Base-by-base conservation (phyloP, 257 asterid genomes). In the Capsicum pubescens region DNA sequence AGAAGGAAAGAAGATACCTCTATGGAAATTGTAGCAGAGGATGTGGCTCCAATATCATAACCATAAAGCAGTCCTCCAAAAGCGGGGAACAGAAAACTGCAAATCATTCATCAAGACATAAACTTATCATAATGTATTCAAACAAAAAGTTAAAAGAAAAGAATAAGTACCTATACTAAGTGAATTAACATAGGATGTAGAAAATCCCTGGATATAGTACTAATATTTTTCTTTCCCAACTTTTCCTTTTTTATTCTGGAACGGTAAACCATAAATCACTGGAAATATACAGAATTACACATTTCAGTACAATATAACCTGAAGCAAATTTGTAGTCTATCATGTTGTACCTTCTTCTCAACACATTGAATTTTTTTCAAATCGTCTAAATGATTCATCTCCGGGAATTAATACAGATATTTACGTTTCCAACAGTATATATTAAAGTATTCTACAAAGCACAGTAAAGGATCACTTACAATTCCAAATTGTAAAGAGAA, bases 11-110 rank as follows among this genome's bases (percentile, higher is more conserved):
- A 64, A 50, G 21, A 16, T 87, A 97, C 99, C 99, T 93, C 90
- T 44, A 97, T 88, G 88, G 96, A 93, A 85, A 97, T 90, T 44
- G 97, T 92, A 82, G 98, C 99, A 85, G 91, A 93, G 56, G 98
- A 93, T 44, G 99, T 97, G 85, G 98, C 98, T 83, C 99, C 99
- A 89, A 97, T 95, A 87, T 97, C 99, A 91, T 97, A 95, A 82
- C 99, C 99, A 89, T 93, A 97, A 44, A 97, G 91, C 74, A 97
- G 88, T 68, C 99, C 99, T 85, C 99, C 99, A 80, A 95, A 71
- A 83, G 99, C 99, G 9, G 98, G 99, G 90, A 95, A 97, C 84
- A 97, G 87, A 85, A 97, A 97, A 89, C 99, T 97, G 95, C 80
- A 63, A 89, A 54, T 77, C 26, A 21, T 12, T 60, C 21, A 64